phyloP scores from a whole-genome alignment of 2,329 filamentous ascomycete species.

The Dactylellina drechsleri region DNA sequence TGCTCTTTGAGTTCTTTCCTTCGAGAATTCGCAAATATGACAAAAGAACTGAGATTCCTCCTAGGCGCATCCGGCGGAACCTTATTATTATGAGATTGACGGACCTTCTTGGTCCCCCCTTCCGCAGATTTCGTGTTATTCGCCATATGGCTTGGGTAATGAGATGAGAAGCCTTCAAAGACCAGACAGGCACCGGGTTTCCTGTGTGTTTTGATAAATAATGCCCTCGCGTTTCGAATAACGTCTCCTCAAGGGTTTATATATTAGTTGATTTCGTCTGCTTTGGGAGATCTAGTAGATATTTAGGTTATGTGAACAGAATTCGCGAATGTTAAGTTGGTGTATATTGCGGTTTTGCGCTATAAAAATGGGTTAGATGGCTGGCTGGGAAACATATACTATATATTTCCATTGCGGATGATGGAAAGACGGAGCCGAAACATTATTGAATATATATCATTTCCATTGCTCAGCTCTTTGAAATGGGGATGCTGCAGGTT shows the following conservation, averaged over 20 bases:
- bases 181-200: neutral
- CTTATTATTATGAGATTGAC: conserved; percentile 53
- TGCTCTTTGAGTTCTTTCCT: conserved; percentile 37
- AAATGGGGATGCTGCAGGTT: conserved; percentile 39
- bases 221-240: neutral
- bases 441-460: conserved; percentile 23
- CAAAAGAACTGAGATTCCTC: conserved; percentile 54
- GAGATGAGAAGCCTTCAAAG: no score
- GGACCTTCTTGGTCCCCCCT: conserved; percentile 21
- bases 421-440: conserved; percentile 32
- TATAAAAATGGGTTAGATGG: neutral
- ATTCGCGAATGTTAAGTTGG: neutral
- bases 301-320: neutral
- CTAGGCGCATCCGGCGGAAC: conserved; percentile 52
- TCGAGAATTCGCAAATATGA: conserved; percentile 49
- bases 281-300: conserved; percentile 7
- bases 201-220: neutral
- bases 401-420: conserved; percentile 28
- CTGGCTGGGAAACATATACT: conserved; percentile 10
- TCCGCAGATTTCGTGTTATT: conserved; percentile 19
- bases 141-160: conserved; percentile 9
- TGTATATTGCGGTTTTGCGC: neutral
- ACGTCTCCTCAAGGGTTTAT: neutral
- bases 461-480: conserved; percentile 40
- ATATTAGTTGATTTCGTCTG: neutral